Evolutionary conservation across 192 early-diverging fungal species (phyloP).

Genomic region (Spizellomyces punctatus): DNA sequence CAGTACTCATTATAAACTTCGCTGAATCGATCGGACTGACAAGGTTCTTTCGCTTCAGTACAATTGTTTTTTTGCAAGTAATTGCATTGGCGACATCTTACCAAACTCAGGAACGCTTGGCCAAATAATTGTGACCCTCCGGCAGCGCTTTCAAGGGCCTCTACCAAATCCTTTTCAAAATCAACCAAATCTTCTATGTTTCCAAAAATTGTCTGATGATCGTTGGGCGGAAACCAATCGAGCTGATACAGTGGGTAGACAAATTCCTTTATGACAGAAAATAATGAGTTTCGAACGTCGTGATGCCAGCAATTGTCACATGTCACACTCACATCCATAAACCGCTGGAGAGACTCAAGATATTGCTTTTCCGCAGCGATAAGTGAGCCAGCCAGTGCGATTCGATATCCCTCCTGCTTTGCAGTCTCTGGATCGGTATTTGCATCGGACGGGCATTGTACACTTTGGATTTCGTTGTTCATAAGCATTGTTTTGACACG

Average conservation of each 20-base stretch:
- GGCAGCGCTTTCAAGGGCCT: not conserved
- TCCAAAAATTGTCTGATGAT: constrained; percentile 33
- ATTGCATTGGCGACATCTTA: no score
- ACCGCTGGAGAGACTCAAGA: constrained; percentile 8
- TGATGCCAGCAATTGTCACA: not conserved
- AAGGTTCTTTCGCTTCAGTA: not conserved
- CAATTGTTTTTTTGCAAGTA: no score
- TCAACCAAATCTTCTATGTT: constrained; percentile 33
- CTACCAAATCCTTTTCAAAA: constrained; percentile 13
- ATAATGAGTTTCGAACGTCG: no score
- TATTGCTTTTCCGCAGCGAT: constrained; percentile 15
- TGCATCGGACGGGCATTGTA: not conserved
- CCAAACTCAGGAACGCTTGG: not conserved
- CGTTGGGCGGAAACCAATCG: constrained; percentile 31
- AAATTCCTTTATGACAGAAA: constrained; percentile 31
- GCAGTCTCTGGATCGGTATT: not conserved
- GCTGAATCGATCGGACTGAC: constrained; percentile 34
- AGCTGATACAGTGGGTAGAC: constrained; percentile 26
- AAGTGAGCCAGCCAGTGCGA: not conserved
- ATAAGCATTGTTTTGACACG: constrained; percentile 28
- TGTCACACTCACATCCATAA: constrained; percentile 23
- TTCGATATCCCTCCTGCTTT: not conserved
- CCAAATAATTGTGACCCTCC: not conserved
- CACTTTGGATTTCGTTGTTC: constrained; percentile 28
- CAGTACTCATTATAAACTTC: constrained; percentile 37